Evolutionary conservation across 305 asterid species (phyloP).

Genomic region (Salvia sclarea): DNA sequence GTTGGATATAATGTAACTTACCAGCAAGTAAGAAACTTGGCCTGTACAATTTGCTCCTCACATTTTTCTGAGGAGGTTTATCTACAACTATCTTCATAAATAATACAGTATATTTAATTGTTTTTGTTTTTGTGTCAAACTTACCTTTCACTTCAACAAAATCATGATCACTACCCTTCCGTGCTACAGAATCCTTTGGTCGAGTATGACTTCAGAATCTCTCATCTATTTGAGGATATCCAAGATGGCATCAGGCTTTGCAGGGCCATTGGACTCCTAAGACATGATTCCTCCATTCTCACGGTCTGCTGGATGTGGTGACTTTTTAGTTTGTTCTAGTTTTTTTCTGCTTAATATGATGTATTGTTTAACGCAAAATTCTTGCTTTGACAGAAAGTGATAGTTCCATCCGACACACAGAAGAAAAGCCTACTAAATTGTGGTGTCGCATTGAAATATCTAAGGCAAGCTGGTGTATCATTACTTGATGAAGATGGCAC

Average conservation of each 20-base stretch:
- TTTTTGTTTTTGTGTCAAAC: not conserved
- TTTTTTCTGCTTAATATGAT: conserved; percentile 27
- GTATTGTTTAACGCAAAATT: conserved; percentile 8
- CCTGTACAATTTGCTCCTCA: not conserved
- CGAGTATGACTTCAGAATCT: conserved; percentile 72
- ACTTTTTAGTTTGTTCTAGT: conserved; percentile 8
- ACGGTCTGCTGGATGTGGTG: conserved; percentile 53
- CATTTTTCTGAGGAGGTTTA: conserved; percentile 2
- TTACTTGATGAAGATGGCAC: conserved; percentile 79
- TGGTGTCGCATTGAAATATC: conserved; percentile 73
- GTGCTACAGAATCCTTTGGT: conserved; percentile 66
- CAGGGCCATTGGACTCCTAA: conserved; percentile 78
- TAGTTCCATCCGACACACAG: conserved; percentile 79
- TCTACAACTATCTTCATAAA: not conserved
- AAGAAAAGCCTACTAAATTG: conserved; percentile 77
- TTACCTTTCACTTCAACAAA: conserved; percentile 17
- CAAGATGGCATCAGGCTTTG: conserved; percentile 84
- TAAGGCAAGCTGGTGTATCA: conserved; percentile 68
- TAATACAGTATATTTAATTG: not conserved
- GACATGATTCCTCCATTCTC: conserved; percentile 78
- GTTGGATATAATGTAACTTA: conserved; percentile 81
- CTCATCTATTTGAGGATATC: conserved; percentile 75
- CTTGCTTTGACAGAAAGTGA: conserved; percentile 65
- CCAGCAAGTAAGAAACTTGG: conserved; percentile 70
- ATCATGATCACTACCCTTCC: conserved; percentile 2